These are phyloP conservation scores for Anthracocystis panici-leucophaei DNA, from an alignment of 1,284 basidiomycete species.

Conservation along the genomic window DNA sequence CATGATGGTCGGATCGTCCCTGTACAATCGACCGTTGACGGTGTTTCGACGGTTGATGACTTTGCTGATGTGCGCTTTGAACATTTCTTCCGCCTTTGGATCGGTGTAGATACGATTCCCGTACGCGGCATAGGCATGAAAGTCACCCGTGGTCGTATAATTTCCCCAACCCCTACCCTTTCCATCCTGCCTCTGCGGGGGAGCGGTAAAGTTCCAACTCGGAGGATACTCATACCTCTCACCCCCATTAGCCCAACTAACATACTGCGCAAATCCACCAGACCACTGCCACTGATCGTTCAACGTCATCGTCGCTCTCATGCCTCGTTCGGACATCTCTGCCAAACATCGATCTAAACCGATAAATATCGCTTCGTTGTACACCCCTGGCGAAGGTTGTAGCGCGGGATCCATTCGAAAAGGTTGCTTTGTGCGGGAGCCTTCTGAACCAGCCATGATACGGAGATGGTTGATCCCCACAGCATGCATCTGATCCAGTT, in stretches of 20 bases:
- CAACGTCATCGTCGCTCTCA: conserved; percentile 53
- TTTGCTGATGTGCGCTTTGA: conserved; percentile 33
- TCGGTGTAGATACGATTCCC: conserved; percentile 50
- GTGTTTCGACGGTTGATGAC: conserved; percentile 54
- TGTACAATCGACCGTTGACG: conserved; percentile 52
- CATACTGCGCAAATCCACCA: conserved; percentile 41
- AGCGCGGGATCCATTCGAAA: conserved; percentile 36
- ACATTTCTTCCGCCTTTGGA: conserved; percentile 21
- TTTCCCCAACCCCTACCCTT: conserved; percentile 47
- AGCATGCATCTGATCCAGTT: conserved; percentile 50
- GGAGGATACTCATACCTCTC: conserved; percentile 51
- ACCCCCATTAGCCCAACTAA: conserved; percentile 47
- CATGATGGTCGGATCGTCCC: conserved; percentile 57
- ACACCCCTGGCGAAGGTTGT: conserved; percentile 22
- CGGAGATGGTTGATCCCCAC: conserved; percentile 55
- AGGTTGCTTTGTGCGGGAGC: conserved; percentile 13
- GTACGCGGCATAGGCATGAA: conserved; percentile 26
- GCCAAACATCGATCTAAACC: conserved; percentile 52
- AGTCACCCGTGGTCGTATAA: conserved; percentile 44
- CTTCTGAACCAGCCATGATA: conserved; percentile 49
- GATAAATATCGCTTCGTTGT: conserved; percentile 49
- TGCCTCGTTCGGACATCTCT: conserved; percentile 49
- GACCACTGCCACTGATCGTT: conserved; percentile 48
- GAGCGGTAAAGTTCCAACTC: conserved; percentile 39
- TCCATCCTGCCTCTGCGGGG: conserved; percentile 35